Conservation (phyloP, 192 early-diverging fungal genomes). For the Radiomyces spectabilis region DNA sequence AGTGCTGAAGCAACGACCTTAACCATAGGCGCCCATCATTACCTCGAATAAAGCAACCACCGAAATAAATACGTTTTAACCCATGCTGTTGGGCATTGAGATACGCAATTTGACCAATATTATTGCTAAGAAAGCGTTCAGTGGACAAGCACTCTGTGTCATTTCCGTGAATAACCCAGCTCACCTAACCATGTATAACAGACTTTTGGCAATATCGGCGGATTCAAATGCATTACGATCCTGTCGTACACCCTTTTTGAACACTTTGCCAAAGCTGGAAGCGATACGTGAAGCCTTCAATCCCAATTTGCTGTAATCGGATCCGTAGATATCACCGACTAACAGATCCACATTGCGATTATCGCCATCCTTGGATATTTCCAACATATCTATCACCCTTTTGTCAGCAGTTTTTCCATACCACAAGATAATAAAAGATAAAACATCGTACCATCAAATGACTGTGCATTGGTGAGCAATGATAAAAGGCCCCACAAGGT, state of each 20-base stretch:
- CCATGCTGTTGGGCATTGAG: slow-evolving; percentile 92
- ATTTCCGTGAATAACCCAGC: too few relatives aligned
- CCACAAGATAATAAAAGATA: not conserved
- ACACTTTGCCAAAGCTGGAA: slow-evolving; percentile 93
- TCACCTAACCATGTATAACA: slow-evolving; percentile 93
- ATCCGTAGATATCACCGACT: slow-evolving; percentile 94
- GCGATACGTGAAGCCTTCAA: slow-evolving; percentile 92
- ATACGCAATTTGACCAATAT: slow-evolving; percentile 98
- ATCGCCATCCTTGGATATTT: slow-evolving; percentile 83
- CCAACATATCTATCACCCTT: slow-evolving; percentile 74
- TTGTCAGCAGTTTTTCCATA: too few relatives aligned
- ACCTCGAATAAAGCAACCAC: slow-evolving; percentile 95
- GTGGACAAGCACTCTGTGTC: not conserved
- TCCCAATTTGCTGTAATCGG: slow-evolving; percentile 86
- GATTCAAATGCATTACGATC: slow-evolving; percentile 54
- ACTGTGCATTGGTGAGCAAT: slow-evolving; percentile 78
- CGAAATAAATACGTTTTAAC: slow-evolving; percentile 89
- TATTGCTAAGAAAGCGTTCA: slow-evolving; percentile 75
- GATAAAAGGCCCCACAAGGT: slow-evolving; percentile 93
- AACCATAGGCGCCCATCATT: too few relatives aligned
- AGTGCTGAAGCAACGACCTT: too few relatives aligned
- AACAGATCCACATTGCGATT: slow-evolving; percentile 84
- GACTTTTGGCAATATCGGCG: slow-evolving; percentile 80
- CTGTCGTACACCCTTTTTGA: slow-evolving; percentile 70
- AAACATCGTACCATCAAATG: slow-evolving; percentile 67